Evolutionary conservation across 1,139 yeast species (phyloP).

Genomic region (Saccharomyces hybrid): DNA sequence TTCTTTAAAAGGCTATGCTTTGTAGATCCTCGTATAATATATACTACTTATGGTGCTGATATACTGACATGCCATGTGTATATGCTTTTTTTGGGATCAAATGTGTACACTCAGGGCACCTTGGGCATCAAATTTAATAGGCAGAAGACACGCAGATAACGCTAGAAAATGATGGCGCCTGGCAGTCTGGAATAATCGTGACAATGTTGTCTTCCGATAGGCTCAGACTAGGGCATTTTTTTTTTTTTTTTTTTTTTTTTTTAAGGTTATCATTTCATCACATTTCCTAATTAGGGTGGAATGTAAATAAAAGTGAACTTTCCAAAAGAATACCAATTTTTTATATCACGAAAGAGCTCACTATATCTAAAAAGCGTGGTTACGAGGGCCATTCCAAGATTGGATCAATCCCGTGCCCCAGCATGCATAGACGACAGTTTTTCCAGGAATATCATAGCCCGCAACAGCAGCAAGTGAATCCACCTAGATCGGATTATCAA

Average conservation of each 20-base stretch:
- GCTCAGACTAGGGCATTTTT: neutral
- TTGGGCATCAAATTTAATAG: neutral
- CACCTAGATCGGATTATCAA: conserved; percentile 43
- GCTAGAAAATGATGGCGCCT: neutral
- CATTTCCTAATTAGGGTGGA: neutral
- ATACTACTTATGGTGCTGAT: neutral
- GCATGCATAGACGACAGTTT: conserved; percentile 9
- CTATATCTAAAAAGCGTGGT: neutral
- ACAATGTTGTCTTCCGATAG: neutral
- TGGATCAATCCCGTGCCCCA: neutral
- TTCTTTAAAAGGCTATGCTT: neutral
- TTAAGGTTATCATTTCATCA: neutral
- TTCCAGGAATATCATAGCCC: conserved; percentile 8
- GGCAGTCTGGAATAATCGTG: neutral
- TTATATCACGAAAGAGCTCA: neutral
- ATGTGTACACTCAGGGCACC: neutral
- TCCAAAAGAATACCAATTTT: neutral
- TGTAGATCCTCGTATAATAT: neutral
- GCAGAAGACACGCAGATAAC: neutral
- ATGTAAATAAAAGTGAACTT: neutral
- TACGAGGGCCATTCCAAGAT: neutral
- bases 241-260: neutral
- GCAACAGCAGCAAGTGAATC: conserved; percentile 8
- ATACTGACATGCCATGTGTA: neutral
- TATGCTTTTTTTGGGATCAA: neutral